Percentiles rank a stretch among this genome's conserved stretches.
Evolutionary conservation across 306 rosid genomes (phyloP).

Genomic region (Parietaria judaica): DNA sequence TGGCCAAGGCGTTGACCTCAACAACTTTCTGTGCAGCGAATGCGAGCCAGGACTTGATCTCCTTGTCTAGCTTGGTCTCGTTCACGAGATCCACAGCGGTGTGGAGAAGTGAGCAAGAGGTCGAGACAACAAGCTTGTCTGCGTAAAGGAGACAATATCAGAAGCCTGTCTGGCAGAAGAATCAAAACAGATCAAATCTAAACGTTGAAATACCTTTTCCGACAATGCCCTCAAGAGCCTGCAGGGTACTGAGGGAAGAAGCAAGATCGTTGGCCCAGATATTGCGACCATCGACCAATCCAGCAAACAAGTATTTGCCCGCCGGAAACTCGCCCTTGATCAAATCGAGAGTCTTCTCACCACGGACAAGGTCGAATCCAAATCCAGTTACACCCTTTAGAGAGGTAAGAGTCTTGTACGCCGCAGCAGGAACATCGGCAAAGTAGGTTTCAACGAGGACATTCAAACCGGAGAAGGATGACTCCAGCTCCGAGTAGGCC

Average conservation of each 20-base stretch:
- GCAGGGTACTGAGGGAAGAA: constrained; percentile 47
- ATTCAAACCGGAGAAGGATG: constrained; percentile 58
- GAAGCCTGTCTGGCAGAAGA: constrained; percentile 10
- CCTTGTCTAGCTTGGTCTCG: constrained; percentile 65
- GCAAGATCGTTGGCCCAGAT: constrained; percentile 80
- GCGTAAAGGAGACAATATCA: constrained; percentile 11
- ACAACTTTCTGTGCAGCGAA: constrained; percentile 81
- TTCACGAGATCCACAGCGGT: constrained; percentile 83
- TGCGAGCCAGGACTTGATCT: constrained; percentile 83
- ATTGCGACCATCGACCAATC: constrained; percentile 86
- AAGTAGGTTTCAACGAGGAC: constrained; percentile 70
- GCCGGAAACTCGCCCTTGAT: constrained; percentile 66
- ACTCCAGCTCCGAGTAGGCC: constrained; percentile 56
- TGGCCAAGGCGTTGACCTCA: constrained; percentile 81
- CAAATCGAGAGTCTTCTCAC: constrained; percentile 64
- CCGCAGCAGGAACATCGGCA: constrained; percentile 65
- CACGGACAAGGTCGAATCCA: constrained; percentile 82
- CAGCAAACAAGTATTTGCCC: constrained; percentile 72
- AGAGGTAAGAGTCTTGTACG: constrained; percentile 59
- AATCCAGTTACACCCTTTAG: constrained; percentile 67
- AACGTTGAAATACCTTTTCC: constrained; percentile 51
- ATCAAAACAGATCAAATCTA: constrained; percentile 3
- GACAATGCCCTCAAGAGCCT: constrained; percentile 46
- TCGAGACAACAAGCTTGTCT: constrained; percentile 71
- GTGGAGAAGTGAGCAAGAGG: constrained; percentile 88